Base-by-base conservation (phyloP, 1,284 basidiomycete genomes). In the Rhodofomes roseus region DNA sequence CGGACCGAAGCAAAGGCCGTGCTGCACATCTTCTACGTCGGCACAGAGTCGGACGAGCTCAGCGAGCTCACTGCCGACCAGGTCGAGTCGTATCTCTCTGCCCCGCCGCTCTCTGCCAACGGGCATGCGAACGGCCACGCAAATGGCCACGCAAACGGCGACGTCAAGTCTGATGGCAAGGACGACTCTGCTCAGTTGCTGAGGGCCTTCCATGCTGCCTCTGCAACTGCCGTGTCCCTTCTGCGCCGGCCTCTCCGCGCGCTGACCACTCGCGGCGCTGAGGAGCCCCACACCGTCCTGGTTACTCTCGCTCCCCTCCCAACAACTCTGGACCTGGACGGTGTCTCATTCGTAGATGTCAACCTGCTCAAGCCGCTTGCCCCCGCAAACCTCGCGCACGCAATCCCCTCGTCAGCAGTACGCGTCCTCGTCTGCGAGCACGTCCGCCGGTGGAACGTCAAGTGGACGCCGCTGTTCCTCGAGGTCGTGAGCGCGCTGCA, bases 401-500 rank as follows among this genome's bases (percentile, higher is more conserved):
- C 80, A 39, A 83, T 97, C 46, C 88, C 92, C 11, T 61, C 79
- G 1, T 86, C 86, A 4, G 83, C 82, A 39, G 82, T 83, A 50
- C 86, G 85, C 50, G 83, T 98, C 57, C 79, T 97, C 54, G 91
- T 98, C 3, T 83, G 98, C 22, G 96, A 95, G 74, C 92, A 90
- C 74, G 80, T 90, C 25, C 79, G 81, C 65, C 79, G 78, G 62
- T 92, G 90, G 81, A 82, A 85, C 20, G 90, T 89, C 55, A 95
- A 95, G 75, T 96, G 93, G 86, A 90, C 93, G 1, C 89, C 94
- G 0, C 78, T 96, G 18, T 96, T 92, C 71, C 82, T 97, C 52
- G 95, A 96, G 44, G 77, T 95, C 25, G 82, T 92, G 60, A 83
- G 80, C 57, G 86, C 89, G 7, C 75, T 95, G 51, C 92, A 95